Evolutionary conservation across 768 basidiomycete genomes (phyloP).

Genomic region (Termitomyces sp.): DNA sequence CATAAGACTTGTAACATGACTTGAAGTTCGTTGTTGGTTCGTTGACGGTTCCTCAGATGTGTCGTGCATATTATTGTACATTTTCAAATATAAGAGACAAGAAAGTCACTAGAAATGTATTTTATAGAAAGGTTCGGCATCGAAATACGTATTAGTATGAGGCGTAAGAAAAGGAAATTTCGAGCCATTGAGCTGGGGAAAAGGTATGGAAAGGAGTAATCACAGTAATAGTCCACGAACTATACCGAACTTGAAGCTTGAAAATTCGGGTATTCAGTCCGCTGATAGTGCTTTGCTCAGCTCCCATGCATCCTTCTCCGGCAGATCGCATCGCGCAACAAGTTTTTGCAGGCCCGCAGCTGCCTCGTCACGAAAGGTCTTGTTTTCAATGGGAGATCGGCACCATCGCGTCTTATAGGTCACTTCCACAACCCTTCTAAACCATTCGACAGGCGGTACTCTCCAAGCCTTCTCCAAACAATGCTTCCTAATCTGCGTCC

Average conservation of each 20-base stretch:
- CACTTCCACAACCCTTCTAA: not conserved
- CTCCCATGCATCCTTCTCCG: conserved; percentile 7
- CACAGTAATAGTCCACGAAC: not conserved
- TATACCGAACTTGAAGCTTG: no score
- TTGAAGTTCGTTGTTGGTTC: no score
- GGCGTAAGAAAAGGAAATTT: no score
- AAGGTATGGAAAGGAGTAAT: not conserved
- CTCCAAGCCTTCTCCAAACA: conserved; percentile 9
- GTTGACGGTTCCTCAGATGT: no score
- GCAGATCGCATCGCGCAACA: conserved; percentile 11
- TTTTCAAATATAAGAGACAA: no score
- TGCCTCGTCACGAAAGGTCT: not conserved
- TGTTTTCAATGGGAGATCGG: not conserved
- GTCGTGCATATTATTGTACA: no score
- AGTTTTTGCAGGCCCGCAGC: conserved; percentile 7
- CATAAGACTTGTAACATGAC: no score
- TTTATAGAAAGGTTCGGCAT: no score
- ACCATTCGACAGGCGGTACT: conserved; percentile 11
- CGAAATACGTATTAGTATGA: no score
- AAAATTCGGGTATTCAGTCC: not conserved
- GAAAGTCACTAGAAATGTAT: no score
- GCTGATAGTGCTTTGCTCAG: not conserved
- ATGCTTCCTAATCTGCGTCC: conserved; percentile 13
- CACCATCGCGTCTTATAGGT: not conserved
- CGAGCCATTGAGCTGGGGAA: no score